phyloP scores from a whole-genome alignment of 352 stramenopile species.

The Globisporangium canariense region DNA sequence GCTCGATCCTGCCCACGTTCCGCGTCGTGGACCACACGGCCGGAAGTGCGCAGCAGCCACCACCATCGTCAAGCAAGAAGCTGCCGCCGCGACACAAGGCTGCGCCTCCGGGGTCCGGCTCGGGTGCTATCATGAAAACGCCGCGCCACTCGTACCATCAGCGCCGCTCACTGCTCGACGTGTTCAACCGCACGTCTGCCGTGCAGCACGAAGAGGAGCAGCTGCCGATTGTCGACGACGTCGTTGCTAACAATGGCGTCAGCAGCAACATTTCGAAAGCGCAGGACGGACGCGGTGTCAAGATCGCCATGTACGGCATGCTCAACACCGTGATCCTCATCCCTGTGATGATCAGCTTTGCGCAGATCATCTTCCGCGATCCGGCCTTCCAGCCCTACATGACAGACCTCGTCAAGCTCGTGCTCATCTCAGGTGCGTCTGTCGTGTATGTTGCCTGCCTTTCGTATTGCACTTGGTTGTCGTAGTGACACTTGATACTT shows the following conservation, averaged over 20 bases:
- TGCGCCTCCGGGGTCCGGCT: not conserved
- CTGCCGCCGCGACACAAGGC: constrained; percentile 13
- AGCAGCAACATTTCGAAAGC: not conserved
- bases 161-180: constrained; percentile 17
- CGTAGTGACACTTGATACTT: not conserved
- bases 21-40: constrained; percentile 9
- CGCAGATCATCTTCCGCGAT: constrained; percentile 94
- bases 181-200: constrained; percentile 6
- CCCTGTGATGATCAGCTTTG: constrained; percentile 90
- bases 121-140: constrained; percentile 32
- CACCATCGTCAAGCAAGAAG: not conserved
- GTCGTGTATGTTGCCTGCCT: too few relatives aligned
- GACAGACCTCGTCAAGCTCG: constrained; percentile 94
- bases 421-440: constrained; percentile 64
- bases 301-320: constrained; percentile 83
- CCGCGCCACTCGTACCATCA: constrained; percentile 52
- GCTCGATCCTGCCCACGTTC: constrained; percentile 17
- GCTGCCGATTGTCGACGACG: constrained; percentile 5
- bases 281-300: constrained; percentile 30
- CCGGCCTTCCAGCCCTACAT: constrained; percentile 90
- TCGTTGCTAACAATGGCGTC: not conserved
- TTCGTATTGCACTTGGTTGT: not conserved
- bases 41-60: not conserved
- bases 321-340: constrained; percentile 95
- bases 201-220: constrained; percentile 14